Base-by-base conservation (phyloP, 345 rosid species). In the Sonneratia alba region DNA sequence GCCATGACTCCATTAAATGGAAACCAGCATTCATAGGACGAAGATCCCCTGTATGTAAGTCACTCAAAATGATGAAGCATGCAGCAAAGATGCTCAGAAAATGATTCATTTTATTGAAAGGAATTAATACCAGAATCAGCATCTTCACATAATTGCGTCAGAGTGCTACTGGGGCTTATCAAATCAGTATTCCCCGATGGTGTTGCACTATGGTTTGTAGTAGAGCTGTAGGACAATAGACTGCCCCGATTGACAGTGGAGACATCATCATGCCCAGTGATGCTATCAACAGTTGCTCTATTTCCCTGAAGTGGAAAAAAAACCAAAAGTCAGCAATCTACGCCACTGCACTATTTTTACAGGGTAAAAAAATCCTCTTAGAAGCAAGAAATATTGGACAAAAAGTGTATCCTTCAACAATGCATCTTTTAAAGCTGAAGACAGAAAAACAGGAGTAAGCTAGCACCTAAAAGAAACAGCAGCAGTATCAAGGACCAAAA, bases 61-160 rank as follows among this genome's bases (percentile, higher is more conserved):
- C 51, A 27, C 37, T 74, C 76, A 72, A 38, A 74, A 24, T 72
- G 73, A 77, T 77, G 69, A 70, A 8, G 13, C 13, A 47, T 47
- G 15, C 6, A 47, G 51, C 15, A 47, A 49, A 24, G 69, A 67
- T 27, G 37, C 19, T 34, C 38, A 45, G 27, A 32, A 67, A 34
- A 69, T 43, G 21, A 68, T 72, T 6, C 61, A 71, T 66, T 72
- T 27, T 0, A 27, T 27, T 27, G 55, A 27, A 27, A 9, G 36
- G 34, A 70, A 65, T 74, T 75, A 6, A 36, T 82, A 93, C 98
- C 98, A 64, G 98, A 85, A 82, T 93, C 97, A 76, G 86, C 89
- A 79, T 93, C 96, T 89, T 91, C 97, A 80, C 84, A 87, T 69
- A 81, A 70, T 61, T 91, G 86, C 34, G 95, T 76, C 78, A 93